phyloP scores from a whole-genome alignment of 345 rosid species.

The Eucalyptus melliodora region DNA sequence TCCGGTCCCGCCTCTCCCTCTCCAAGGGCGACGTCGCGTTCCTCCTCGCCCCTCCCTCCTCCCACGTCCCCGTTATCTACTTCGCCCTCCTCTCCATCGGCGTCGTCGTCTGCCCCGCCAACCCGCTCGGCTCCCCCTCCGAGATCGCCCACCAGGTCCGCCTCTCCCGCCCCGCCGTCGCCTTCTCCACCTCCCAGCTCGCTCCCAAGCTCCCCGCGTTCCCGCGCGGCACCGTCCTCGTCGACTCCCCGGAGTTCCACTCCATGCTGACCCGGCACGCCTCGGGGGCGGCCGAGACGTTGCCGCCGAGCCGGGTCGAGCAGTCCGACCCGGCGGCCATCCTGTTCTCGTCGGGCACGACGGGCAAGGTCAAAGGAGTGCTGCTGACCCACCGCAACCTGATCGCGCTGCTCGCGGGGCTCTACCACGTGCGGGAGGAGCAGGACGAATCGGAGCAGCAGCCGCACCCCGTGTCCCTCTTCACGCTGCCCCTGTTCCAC shows the following conservation, averaged over 20 bases:
- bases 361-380: slow-evolving; percentile 68
- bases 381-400: slow-evolving; percentile 56
- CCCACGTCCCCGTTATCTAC: slow-evolving; percentile 53
- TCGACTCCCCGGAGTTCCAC: slow-evolving; percentile 72
- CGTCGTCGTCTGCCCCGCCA: slow-evolving; percentile 61
- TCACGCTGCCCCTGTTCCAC: slow-evolving; percentile 34
- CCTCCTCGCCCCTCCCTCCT: slow-evolving; percentile 48
- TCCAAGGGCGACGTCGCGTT: slow-evolving; percentile 49
- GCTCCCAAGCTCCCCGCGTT: slow-evolving; percentile 26
- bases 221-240: slow-evolving; percentile 25
- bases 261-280: slow-evolving; percentile 16
- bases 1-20: slow-evolving; percentile 24
- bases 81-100: slow-evolving; percentile 67
- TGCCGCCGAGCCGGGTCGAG: slow-evolving; percentile 2
- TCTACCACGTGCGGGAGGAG: slow-evolving; percentile 4
- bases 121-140: slow-evolving; percentile 42
- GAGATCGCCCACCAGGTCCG: slow-evolving; percentile 49
- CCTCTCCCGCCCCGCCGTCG: slow-evolving; percentile 50
- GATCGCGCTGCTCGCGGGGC: slow-evolving; percentile 46
- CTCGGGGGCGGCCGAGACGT: background rate
- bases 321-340: slow-evolving; percentile 66
- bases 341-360: slow-evolving; percentile 79
- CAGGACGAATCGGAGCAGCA: background rate
- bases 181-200: slow-evolving; percentile 47
- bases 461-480: slow-evolving; percentile 30